Evolutionary conservation across 2,329 filamentous ascomycete genomes (phyloP), one percentile per base, ranked within the genome.

Genomic region (Herpotrichia juniperi): DNA sequence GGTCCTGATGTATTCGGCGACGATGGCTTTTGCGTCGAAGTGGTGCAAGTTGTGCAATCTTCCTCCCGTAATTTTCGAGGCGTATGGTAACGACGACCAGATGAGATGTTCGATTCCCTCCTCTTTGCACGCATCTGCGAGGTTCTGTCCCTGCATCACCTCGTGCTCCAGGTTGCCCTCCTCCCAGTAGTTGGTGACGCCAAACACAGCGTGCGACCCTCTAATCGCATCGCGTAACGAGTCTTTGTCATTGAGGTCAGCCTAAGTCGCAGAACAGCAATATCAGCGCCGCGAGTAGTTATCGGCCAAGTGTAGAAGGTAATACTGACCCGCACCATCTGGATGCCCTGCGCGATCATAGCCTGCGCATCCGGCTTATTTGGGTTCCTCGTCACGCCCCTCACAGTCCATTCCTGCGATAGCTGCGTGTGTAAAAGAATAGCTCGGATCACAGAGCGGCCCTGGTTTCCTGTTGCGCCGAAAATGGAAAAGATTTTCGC

Each of bases 391-490:
- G 83, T 84, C 30, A 86, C 75, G 31, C 74, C 84, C 11, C 83
- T 79, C 39, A 87, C 69, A 5, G 73, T 68, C 74, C 79, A 86
- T 34, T 77, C 67, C 21, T 72, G 63, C 19, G 74, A 75, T 1
- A 83, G 73, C 42, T 77, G 70, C 1, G 79, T 66, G 61, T 75
- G 73, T 19, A 61, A 53, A 7, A 79, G 67, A 26, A 81, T 66
- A 35, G 65, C 60, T 28, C 72, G 64, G 45, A 83, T 77, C 26
- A 87, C 77, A 10, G 80, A 81, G 50, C 82, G 79, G 42, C 84
- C 84, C 68, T 87, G 83, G 43, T 79, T 79, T 51, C 84, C 83
- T 16, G 83, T 87, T 37, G 83, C 80, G 24, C 83, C 83, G 59
- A 86, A 81, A 11, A 87, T 76, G 39, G 79, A 80, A 63, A 86